These are phyloP conservation scores for Chlamydomonas schloesseri DNA, from an alignment of 139 green algal genomes.

Conservation along the genomic window DNA sequence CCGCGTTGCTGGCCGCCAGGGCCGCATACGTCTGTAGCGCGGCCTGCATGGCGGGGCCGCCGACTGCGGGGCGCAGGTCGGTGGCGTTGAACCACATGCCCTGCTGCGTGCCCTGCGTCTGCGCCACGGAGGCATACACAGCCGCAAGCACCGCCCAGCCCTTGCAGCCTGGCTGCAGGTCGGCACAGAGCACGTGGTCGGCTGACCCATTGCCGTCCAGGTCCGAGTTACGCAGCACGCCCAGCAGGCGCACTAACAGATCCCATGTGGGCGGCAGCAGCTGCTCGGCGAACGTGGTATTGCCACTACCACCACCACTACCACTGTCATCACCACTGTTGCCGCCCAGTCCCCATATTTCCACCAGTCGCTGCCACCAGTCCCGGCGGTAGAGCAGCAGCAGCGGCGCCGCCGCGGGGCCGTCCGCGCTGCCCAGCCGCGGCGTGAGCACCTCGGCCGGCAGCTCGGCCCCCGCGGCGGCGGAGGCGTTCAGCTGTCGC, in stretches of 20 bases:
- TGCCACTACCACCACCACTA: background rate
- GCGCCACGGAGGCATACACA: background rate
- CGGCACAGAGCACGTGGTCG: background rate
- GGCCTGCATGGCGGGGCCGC: background rate
- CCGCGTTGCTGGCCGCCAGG: constrained; percentile 10
- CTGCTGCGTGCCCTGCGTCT: background rate
- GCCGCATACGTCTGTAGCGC: background rate
- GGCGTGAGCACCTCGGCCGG: background rate
- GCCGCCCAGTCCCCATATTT: too few relatives aligned
- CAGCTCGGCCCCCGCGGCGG: background rate
- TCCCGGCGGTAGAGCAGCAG: background rate
- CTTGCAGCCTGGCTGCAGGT: background rate
- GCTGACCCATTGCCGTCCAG: background rate
- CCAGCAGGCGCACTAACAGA: background rate
- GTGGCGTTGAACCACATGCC: background rate
- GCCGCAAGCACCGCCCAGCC: background rate
- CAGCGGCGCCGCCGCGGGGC: background rate
- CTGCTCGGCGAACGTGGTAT: background rate
- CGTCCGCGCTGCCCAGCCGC: background rate
- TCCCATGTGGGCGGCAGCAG: background rate
- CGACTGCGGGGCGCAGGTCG: background rate
- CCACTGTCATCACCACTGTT: too few relatives aligned
- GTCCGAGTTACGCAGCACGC: background rate
- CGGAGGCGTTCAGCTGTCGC: background rate
- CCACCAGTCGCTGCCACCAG: background rate